Conservation (phyloP, 23 red algal species). For the Agarophyton chilense region DNA sequence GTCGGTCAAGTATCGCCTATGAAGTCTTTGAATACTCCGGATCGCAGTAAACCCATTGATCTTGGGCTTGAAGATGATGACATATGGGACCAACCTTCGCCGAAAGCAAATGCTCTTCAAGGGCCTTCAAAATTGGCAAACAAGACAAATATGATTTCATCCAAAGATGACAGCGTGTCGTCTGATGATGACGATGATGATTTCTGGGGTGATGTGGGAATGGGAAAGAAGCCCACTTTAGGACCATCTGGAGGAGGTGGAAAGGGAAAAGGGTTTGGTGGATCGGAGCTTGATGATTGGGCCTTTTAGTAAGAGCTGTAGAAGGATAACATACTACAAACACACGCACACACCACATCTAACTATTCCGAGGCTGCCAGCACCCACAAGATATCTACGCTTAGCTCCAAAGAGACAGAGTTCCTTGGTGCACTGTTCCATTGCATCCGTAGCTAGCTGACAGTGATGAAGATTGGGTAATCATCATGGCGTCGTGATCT, state of each 20-base stretch:
- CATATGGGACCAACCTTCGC: slow-evolving; percentile 71
- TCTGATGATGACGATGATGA: slow-evolving; percentile 69
- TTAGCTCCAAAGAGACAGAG: too few species aligned
- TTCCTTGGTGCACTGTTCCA: too few species aligned
- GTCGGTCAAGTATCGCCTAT: not conserved
- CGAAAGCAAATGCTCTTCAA: slow-evolving; percentile 36
- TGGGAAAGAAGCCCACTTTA: slow-evolving; percentile 55
- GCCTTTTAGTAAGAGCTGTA: slow-evolving; percentile 11
- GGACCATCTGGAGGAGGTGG: slow-evolving; percentile 33
- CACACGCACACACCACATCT: too few species aligned
- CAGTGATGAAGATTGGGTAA: too few species aligned
- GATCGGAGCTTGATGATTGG: slow-evolving; percentile 69
- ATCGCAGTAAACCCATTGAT: slow-evolving; percentile 23
- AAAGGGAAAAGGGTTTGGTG: slow-evolving; percentile 49
- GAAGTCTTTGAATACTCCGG: not conserved
- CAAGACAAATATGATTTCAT: not conserved
- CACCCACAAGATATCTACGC: too few species aligned
- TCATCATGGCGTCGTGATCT: too few species aligned
- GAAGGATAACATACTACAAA: not conserved
- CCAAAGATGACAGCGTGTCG: slow-evolving; percentile 37
- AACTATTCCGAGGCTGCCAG: too few species aligned
- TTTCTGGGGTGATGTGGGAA: slow-evolving; percentile 57
- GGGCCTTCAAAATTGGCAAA: not conserved
- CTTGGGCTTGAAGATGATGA: slow-evolving; percentile 52
- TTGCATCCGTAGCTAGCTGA: too few species aligned